phyloP scores from a whole-genome alignment of 2,329 filamentous ascomycete genomes.

The Beauveria pseudobassiana region DNA sequence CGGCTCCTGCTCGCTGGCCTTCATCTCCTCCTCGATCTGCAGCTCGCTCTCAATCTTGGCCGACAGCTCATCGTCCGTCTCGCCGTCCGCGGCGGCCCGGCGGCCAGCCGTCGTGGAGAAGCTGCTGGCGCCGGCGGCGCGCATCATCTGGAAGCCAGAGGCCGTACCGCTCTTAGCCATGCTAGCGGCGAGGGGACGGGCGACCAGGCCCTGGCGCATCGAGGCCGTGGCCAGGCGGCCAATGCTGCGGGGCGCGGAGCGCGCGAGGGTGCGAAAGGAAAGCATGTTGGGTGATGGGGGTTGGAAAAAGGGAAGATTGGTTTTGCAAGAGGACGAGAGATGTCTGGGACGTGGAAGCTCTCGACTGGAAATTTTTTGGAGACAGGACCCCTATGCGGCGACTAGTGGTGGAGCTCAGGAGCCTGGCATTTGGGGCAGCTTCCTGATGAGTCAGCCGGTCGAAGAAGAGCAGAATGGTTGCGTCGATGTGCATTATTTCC shows the following conservation, averaged over 20 bases:
- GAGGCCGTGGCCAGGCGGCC: conserved; percentile 48
- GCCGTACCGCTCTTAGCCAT: conserved; percentile 18
- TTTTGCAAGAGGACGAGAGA: not conserved
- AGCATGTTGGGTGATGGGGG: conserved; percentile 44
- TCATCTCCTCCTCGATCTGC: conserved; percentile 74
- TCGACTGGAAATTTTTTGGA: not conserved
- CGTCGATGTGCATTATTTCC: not conserved
- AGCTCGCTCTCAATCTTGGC: conserved; percentile 83
- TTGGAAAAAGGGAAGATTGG: not conserved
- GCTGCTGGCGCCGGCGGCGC: conserved; percentile 34
- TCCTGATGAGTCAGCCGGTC: conserved; percentile 3
- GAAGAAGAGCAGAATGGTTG: not conserved
- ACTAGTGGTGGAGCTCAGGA: not conserved
- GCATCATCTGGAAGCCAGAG: conserved; percentile 15
- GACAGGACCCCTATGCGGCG: not conserved
- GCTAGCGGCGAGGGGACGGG: conserved; percentile 34
- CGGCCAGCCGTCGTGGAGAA: conserved; percentile 41
- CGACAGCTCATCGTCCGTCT: conserved; percentile 71
- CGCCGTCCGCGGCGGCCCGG: conserved; percentile 31
- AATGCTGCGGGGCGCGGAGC: conserved; percentile 58
- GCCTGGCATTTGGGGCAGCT: conserved; percentile 8
- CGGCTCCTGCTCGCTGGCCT: conserved; percentile 63
- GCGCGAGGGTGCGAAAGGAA: conserved; percentile 57
- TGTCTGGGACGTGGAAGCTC: not conserved
- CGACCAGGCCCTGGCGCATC: conserved; percentile 39